Evolutionary conservation across 148 eudicot genomes (phyloP).

Genomic region (Rhododendron molle): DNA sequence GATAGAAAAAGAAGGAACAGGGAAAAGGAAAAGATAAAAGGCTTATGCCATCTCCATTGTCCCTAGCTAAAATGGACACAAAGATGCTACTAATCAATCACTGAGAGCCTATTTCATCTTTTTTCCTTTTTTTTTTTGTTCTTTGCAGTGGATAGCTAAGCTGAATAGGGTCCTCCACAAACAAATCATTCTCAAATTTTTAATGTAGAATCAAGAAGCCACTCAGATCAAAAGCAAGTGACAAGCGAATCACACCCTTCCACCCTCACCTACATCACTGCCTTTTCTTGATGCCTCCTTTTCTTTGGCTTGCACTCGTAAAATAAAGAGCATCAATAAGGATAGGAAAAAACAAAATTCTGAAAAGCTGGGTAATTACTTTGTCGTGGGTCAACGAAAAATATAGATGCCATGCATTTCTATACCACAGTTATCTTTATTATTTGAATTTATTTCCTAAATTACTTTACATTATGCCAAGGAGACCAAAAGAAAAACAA

Average conservation of each 20-base stretch:
- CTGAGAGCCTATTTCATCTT: constrained; percentile 14
- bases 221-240: constrained; percentile 35
- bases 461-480: constrained; percentile 52
- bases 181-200: constrained; percentile 15
- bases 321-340: constrained; percentile 31
- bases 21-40: constrained; percentile 17
- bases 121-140: not conserved
- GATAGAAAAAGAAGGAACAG: constrained; percentile 10
- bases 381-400: constrained; percentile 40
- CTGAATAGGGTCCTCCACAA: constrained; percentile 41
- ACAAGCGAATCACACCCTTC: constrained; percentile 33
- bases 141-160: constrained; percentile 23
- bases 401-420: constrained; percentile 50
- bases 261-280: constrained; percentile 20
- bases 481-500: constrained; percentile 15
- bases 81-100: constrained; percentile 39
- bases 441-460: constrained; percentile 29
- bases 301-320: constrained; percentile 36
- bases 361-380: constrained; percentile 41
- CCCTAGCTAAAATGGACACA: constrained; percentile 35
- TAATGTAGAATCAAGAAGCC: constrained; percentile 46
- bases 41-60: constrained; percentile 28
- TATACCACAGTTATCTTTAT: constrained; percentile 47
- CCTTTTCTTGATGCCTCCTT: constrained; percentile 30
- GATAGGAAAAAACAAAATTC: constrained; percentile 24